Base-by-base conservation (phyloP, 768 basidiomycete species). In the Mycena capillaripes region DNA sequence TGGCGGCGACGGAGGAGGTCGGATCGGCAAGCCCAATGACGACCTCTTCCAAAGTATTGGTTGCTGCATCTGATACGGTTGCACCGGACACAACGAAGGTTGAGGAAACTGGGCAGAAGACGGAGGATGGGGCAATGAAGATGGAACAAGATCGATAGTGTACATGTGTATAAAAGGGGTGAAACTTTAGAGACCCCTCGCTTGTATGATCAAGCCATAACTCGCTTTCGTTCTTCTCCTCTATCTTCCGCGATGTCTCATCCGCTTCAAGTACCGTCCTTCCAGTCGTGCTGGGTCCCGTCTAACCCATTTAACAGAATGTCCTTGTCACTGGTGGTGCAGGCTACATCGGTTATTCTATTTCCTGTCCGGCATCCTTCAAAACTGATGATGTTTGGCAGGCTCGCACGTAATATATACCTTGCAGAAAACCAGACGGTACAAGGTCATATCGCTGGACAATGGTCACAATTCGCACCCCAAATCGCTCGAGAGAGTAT, bases 381-480 rank as follows among this genome's bases (percentile, higher is more conserved):
- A 19, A 32, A 19, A 16, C n/a, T n/a, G 57, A 23, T 68, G 56
- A 36, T 38, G 29, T 63, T 56, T 64, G 63, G 42, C 79, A 96
- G 97, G 97, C 79, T 97, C 97, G 30, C 98, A 99, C 84, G 93
- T 98, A 80, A 92, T 98, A 75, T 95, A 93, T 70, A 86, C 90
- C 57, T 86, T 98, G 46, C 92, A 98, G 75, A 89, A 95, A 79
- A 95, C 96, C 16, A 90, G 96, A 69, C 87, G 91, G 73, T 99
- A 94, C 89, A 95, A 94, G 80, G 96, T 98, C 77, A 91, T 98
- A 74, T 93, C 97, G 27, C 89, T 99, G 77, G 98, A 99, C 86
- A 99, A 99, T 86, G 87, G 93, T 85, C 92, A 96, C 83, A 99
- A 99, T 81, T 97, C 98, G 3, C 90, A 91, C 75, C 91, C 94